Evolutionary conservation across 2,329 filamentous ascomycete species (phyloP).

Genomic region (Aspergillus costaricaensis): DNA sequence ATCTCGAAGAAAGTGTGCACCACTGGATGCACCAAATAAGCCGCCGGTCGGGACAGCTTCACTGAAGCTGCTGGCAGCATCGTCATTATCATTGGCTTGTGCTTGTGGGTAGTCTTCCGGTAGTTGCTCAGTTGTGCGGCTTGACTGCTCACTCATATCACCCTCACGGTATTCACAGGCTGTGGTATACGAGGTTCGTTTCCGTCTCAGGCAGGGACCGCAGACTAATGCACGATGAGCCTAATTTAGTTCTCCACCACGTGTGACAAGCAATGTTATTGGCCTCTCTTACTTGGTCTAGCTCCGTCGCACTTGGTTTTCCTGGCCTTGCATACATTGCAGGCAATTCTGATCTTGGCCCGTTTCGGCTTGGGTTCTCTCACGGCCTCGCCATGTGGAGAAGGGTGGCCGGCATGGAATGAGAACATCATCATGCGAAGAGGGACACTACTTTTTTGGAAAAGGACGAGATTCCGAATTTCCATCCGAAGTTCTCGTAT

Average conservation of each 20-base stretch:
- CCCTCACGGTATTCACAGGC: neutral
- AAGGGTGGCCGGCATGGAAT: neutral
- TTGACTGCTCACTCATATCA: neutral
- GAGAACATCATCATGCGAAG: neutral
- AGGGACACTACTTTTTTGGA: no score
- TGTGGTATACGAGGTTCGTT: neutral
- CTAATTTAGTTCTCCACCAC: neutral
- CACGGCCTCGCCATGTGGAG: neutral
- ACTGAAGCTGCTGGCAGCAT: neutral
- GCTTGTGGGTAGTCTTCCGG: neutral
- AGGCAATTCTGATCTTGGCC: neutral
- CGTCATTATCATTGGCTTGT: neutral
- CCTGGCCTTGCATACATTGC: neutral
- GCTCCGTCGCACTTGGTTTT: slow-evolving; percentile 1
- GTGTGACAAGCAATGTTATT: neutral
- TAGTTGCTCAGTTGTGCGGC: neutral
- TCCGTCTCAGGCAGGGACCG: slow-evolving; percentile 13
- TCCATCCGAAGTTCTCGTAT: no score
- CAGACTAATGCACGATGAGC: slow-evolving; percentile 11
- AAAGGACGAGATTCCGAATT: no score
- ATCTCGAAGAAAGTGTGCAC: neutral
- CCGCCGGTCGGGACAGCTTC: neutral
- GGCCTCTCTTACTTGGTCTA: neutral
- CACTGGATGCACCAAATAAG: neutral
- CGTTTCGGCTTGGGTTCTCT: neutral